Evolutionary conservation across 768 basidiomycete genomes (phyloP).

Genomic region (Psilocybe sp.): DNA sequence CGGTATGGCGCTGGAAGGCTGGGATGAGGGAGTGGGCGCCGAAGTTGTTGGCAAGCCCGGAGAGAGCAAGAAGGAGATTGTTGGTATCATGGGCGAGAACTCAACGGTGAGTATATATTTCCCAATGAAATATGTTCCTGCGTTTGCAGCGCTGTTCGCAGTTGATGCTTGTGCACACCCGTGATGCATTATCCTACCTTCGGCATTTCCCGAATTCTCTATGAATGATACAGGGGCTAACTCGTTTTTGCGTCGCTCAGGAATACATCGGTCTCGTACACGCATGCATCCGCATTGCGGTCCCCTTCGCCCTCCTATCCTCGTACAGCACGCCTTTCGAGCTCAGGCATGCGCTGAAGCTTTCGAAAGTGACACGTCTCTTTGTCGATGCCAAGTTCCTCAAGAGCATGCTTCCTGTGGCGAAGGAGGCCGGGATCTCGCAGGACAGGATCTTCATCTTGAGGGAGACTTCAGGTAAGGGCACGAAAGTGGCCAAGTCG

Average conservation of each 20-base stretch:
- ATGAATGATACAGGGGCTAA: neutral
- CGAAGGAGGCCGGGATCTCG: slow-evolving; percentile 32
- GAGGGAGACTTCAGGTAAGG: slow-evolving; percentile 36
- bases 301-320: slow-evolving; percentile 33
- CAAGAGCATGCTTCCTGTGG: slow-evolving; percentile 26
- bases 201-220: neutral
- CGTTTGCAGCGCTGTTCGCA: too few relatives aligned
- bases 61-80: slow-evolving; percentile 41
- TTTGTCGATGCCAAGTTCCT: slow-evolving; percentile 33
- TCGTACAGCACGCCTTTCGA: slow-evolving; percentile 36
- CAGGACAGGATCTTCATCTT: slow-evolving; percentile 48
- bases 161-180: slow-evolving; percentile 20
- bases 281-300: slow-evolving; percentile 27
- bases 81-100: slow-evolving; percentile 72
- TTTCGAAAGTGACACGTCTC: slow-evolving; percentile 30
- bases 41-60: slow-evolving; percentile 9
- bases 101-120: slow-evolving; percentile 46
- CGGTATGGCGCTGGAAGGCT: slow-evolving; percentile 50
- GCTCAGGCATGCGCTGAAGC: slow-evolving; percentile 30
- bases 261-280: slow-evolving; percentile 33
- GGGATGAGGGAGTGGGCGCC: slow-evolving; percentile 49
- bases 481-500: slow-evolving; percentile 13
- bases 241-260: slow-evolving; percentile 16
- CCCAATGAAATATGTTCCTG: too few relatives aligned
- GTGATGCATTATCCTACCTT: slow-evolving; percentile 5